Percentiles rank a stretch among this genome's conserved stretches.
Conservation (phyloP, 352 stramenopile genomes). For the Elongisporangium senticosum region DNA sequence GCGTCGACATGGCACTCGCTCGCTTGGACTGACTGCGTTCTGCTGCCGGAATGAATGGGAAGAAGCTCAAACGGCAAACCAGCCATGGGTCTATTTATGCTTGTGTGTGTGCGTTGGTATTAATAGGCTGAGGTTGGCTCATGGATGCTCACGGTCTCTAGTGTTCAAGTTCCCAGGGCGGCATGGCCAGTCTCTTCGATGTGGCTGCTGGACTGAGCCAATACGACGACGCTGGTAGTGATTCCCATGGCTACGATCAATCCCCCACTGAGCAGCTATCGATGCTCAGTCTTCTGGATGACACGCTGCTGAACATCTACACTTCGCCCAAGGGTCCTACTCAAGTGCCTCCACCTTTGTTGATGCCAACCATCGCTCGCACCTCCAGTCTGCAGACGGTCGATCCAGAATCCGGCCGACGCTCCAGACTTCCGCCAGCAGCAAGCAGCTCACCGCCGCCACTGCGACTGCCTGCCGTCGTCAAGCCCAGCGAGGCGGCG, state of each 20-base stretch:
- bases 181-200: constrained; percentile 58
- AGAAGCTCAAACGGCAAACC: background rate
- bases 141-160: background rate
- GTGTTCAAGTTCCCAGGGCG: background rate
- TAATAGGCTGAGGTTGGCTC: background rate
- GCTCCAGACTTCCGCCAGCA: background rate
- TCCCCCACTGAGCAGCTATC: constrained; percentile 9
- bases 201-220: constrained; percentile 45
- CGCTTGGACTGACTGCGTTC: too few species aligned
- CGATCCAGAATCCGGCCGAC: background rate
- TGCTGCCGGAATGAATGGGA: constrained; percentile 10
- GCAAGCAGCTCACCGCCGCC: background rate
- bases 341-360: background rate
- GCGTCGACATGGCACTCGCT: constrained; percentile 48
- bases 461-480: background rate
- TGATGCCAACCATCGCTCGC: background rate
- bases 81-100: background rate
- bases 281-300: constrained; percentile 37
- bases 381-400: too few species aligned
- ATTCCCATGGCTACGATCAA: background rate
- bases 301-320: constrained; percentile 52
- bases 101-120: background rate
- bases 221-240: constrained; percentile 12
- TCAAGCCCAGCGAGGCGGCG: background rate
- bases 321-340: background rate